Evolutionary conservation across 1,284 basidiomycete genomes (phyloP).

Genomic region (Fomitopsis betulina): DNA sequence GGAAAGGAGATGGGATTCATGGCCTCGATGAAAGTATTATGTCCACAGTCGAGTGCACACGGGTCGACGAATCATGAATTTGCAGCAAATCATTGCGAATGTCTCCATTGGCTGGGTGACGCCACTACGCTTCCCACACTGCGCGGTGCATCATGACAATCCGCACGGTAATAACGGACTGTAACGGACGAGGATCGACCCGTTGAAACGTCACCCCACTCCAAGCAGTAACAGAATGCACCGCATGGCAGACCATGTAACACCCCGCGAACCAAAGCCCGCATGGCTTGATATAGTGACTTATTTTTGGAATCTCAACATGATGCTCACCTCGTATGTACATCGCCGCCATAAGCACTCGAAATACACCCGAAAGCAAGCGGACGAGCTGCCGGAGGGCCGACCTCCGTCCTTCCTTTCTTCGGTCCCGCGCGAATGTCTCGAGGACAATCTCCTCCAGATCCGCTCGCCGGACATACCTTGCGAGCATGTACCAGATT

Average conservation of each 20-base stretch:
- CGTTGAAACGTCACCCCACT: no score
- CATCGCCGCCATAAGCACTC: slow-evolving; percentile 48
- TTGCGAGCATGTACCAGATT: slow-evolving; percentile 69
- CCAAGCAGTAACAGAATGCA: not conserved
- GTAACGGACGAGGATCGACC: no score
- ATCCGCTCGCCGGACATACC: slow-evolving; percentile 59
- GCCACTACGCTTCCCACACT: no score
- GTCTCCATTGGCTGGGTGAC: no score
- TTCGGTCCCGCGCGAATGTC: slow-evolving; percentile 51
- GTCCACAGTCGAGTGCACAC: no score
- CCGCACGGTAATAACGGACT: no score
- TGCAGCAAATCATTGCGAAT: no score
- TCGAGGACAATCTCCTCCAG: slow-evolving; percentile 60
- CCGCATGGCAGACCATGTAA: no score
- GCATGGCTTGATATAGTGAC: not conserved
- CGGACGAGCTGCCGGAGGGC: slow-evolving; percentile 35
- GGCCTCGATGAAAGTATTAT: no score
- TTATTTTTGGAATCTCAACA: not conserved
- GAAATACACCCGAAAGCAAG: slow-evolving; percentile 37
- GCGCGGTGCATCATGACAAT: no score
- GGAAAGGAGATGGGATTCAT: no score
- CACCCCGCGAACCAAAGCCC: not conserved
- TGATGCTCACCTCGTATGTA: slow-evolving; percentile 58
- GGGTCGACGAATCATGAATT: no score
- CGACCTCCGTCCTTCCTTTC: slow-evolving; percentile 34